Evolutionary conservation across 2,329 filamentous ascomycete species (phyloP).

Genomic region (Plenodomus lindquistii): DNA sequence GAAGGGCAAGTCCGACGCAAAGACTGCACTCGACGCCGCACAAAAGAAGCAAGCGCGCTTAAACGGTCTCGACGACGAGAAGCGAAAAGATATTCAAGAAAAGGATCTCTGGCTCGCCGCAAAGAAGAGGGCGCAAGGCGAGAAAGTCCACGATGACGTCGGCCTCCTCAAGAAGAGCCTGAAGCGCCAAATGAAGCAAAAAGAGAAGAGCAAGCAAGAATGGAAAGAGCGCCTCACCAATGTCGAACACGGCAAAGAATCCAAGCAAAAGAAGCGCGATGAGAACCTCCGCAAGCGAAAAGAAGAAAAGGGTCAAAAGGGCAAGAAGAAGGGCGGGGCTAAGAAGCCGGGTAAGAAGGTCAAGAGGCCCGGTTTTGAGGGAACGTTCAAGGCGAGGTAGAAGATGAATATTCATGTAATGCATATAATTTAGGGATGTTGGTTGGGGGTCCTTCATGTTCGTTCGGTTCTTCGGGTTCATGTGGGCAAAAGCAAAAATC

Average conservation of each 20-base stretch:
- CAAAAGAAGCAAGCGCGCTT: slow-evolving; percentile 86
- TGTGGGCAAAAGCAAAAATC: slow-evolving; percentile 8
- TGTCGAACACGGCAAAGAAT: slow-evolving; percentile 53
- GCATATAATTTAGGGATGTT: not conserved
- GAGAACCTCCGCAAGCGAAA: slow-evolving; percentile 69
- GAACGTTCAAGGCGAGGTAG: slow-evolving; percentile 63
- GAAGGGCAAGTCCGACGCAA: slow-evolving; percentile 82
- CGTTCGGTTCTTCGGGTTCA: not conserved
- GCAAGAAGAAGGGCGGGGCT: slow-evolving; percentile 50
- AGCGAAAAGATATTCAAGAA: slow-evolving; percentile 84
- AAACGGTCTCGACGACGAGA: slow-evolving; percentile 72
- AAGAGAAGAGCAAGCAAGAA: slow-evolving; percentile 89
- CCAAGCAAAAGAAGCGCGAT: slow-evolving; percentile 55
- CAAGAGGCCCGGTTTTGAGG: slow-evolving; percentile 62
- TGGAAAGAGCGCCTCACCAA: slow-evolving; percentile 61
- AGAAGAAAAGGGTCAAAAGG: slow-evolving; percentile 78
- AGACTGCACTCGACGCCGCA: slow-evolving; percentile 81
- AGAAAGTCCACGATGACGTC: slow-evolving; percentile 86
- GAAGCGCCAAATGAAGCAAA: slow-evolving; percentile 86
- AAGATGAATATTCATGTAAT: not conserved
- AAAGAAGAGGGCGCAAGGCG: slow-evolving; percentile 84
- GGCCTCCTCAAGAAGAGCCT: slow-evolving; percentile 84
- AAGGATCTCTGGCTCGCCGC: slow-evolving; percentile 95
- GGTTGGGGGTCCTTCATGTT: not conserved
- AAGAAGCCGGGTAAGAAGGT: slow-evolving; percentile 59